Evolutionary conservation across 164 flowering plant species (phyloP), one percentile per base, ranked within the genome.

Genomic region (Cinnamomum chago): DNA sequence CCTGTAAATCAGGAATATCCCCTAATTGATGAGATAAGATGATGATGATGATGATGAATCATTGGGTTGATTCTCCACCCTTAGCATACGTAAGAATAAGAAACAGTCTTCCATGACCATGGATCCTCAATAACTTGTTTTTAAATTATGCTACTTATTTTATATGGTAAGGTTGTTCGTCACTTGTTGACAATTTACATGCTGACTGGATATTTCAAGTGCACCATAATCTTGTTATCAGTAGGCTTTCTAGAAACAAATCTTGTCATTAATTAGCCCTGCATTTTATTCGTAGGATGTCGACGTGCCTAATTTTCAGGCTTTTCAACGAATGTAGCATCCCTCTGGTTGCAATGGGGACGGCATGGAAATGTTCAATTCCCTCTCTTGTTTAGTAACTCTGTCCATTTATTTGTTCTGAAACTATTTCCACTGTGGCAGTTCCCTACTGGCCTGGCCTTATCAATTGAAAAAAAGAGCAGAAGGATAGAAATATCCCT

Each of bases 391-490:
- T 23, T 0, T 50, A 1, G n/a, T 66, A 64, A 15, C 17, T 22
- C 23, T 73, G 28, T 30, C 17, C 47, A 18, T 28, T 11, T 25
- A 13, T 62, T 65, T 60, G 20, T 67, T 70, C 15, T 73, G 27
- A 74, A 55, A 66, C 28, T 66, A 66, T 7, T 55, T 68, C 47
- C 70, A 33, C 9, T 58, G 60, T 79, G 24, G 75, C 95, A 95
- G 99, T 93, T 95, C 70, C 98, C 96, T 47, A 79, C 98, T 62
- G 99, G 99, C 76, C 71, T 95, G 79, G 96, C 96, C 30, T 84
- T 95, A 78, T 91, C 90, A 22, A 91, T 95, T 72, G 99, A 95
- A 90, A 95, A 95, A 85, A 93, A 92, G 81, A 95, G 93, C 84
- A 88, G 98, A 79, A 84, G 97, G 40, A 90, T 90, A 18, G 99